Base-by-base conservation (phyloP, 805 yeast genomes). In the Lachancea waltii region DNA sequence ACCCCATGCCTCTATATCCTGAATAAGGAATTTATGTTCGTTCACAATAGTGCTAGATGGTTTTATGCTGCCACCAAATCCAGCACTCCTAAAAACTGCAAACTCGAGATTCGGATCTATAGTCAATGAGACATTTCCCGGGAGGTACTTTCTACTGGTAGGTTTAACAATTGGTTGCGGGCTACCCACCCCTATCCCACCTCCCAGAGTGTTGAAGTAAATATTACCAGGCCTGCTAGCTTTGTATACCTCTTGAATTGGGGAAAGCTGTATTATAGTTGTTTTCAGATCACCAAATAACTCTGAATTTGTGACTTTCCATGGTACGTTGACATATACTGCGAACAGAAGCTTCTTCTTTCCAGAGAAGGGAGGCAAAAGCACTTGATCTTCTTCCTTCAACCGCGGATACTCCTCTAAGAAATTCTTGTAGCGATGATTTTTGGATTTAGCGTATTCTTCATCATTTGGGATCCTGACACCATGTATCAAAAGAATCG, bases 1-100 rank as follows among this genome's bases (percentile, higher is more conserved):
- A 0, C 97, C 97, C 89, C 92, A 84, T 0, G 87, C 95, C 54
- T 89, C 96, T 18, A 89, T 63, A 46, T 82, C 89, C 4, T 79
- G 75, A 6, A 90, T 74, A 38, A 70, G 55, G 50, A 90, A 77
- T 35, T 85, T 64, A 43, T 81, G 79, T 54, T 90, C 97, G 50
- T 67, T 82, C 47, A 60, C 32, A 4, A 43, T 17, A 19, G 48
- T 27, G 4, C 14, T 11, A 6, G 74, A 67, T 0, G 71, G 66
- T 24, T 55, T 54, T 36, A 67, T 70, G 7, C 66, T 56, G 7
- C 81, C 79, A 5, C 81, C 79, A 18, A 64, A 49, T 0, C 79
- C 82, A 14, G 77, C 50, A 53, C 85, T 81, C 36, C 96, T 66
- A 52, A 90, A 86, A 1, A 76, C 77, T 0, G 81, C 95, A 62